Evolutionary conservation across 2,329 filamentous ascomycete species (phyloP).

Genomic region (Calycina marina): DNA sequence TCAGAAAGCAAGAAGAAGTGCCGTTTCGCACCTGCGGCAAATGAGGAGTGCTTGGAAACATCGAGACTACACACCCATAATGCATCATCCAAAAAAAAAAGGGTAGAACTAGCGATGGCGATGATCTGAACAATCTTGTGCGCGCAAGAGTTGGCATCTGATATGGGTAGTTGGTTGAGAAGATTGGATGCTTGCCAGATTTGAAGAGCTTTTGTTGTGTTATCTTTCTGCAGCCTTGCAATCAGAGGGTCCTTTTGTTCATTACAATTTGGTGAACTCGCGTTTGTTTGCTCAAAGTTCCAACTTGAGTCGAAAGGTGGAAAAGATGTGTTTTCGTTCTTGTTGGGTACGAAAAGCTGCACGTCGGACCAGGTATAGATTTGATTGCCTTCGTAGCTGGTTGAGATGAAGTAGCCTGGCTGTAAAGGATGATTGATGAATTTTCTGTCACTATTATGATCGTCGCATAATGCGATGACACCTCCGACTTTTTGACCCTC

Average conservation of each 20-base stretch:
- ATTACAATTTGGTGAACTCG: not conserved
- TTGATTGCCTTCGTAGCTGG: not conserved
- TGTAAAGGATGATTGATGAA: not conserved
- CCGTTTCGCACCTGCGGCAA: conserved; percentile 1
- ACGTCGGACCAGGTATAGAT: not conserved
- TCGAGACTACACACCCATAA: not conserved
- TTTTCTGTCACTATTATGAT: not conserved
- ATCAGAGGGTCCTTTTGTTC: not conserved
- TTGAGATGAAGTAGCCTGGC: not conserved
- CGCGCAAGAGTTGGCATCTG: not conserved
- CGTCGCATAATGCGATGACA: not conserved
- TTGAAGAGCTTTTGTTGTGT: not conserved
- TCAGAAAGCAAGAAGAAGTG: conserved; percentile 13
- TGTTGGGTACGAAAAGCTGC: too few relatives aligned
- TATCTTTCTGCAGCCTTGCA: not conserved
- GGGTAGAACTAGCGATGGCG: not conserved
- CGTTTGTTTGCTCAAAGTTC: not conserved
- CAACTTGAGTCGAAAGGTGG: not conserved
- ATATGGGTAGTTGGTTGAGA: not conserved
- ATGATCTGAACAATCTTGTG: not conserved
- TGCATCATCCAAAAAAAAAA: not conserved
- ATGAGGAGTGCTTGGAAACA: not conserved
- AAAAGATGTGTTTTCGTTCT: not conserved
- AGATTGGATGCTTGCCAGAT: not conserved
- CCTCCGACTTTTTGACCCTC: not conserved